These are phyloP conservation scores for Cucurbita ficifolia DNA, from an alignment of 306 rosid genomes.

Conservation along the genomic window DNA sequence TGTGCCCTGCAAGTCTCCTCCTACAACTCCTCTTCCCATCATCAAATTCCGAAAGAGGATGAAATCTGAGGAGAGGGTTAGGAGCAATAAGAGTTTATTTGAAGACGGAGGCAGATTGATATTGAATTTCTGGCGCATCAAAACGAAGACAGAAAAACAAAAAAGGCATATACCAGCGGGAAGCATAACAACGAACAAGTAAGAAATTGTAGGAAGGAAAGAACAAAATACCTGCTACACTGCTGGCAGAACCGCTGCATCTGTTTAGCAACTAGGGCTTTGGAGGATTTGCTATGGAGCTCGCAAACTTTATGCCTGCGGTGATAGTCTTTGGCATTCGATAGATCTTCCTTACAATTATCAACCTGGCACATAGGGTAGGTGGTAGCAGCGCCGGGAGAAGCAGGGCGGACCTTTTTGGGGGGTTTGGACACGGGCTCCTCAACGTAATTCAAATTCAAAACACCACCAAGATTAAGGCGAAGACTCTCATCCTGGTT, in stretches of 20 bases:
- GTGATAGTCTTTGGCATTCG: conserved; percentile 73
- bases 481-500: conserved; percentile 27
- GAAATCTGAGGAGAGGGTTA: conserved; percentile 32
- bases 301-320: conserved; percentile 85
- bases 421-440: conserved; percentile 19
- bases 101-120: not conserved
- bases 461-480: conserved; percentile 46
- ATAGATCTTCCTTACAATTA: conserved; percentile 67
- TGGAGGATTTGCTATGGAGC: conserved; percentile 66
- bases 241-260: conserved; percentile 93
- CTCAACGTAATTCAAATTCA: conserved; percentile 10
- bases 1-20: conserved; percentile 87
- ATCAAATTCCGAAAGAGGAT: conserved; percentile 64
- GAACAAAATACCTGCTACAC: conserved; percentile 57
- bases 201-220: not conserved
- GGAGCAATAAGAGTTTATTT: not conserved
- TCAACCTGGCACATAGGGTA: conserved; percentile 87
- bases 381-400: conserved; percentile 41
- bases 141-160: not conserved
- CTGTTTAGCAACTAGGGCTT: conserved; percentile 43
- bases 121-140: not conserved
- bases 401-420: conserved; percentile 56
- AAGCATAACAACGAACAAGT: not conserved
- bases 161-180: not conserved
- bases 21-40: conserved; percentile 89